Evolutionary conservation across 768 basidiomycete genomes (phyloP).

Genomic region (Serendipita vermifera): DNA sequence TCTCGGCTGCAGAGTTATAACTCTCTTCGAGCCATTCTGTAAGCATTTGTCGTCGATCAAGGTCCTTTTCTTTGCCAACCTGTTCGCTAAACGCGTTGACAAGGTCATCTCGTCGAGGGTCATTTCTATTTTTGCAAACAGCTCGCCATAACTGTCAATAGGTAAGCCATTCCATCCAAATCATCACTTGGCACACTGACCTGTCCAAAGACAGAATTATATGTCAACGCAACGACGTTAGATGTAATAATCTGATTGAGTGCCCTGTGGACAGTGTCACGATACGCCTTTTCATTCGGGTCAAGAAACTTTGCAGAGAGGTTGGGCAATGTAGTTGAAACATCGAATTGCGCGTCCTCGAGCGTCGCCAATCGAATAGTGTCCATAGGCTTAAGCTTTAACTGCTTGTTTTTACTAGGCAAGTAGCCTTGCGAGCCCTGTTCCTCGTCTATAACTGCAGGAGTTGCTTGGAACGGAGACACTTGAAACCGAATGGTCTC

Average conservation of each 20-base stretch:
- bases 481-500: conserved; percentile 13
- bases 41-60: conserved; percentile 16
- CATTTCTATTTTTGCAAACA: conserved; percentile 17
- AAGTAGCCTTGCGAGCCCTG: conserved; percentile 17
- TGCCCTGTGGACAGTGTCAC: conserved; percentile 17
- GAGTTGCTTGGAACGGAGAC: conserved; percentile 14
- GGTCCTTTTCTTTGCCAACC: conserved; percentile 18
- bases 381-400: neutral
- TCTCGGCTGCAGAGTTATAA: conserved; percentile 21
- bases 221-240: conserved; percentile 21
- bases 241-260: conserved; percentile 20
- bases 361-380: conserved; percentile 4
- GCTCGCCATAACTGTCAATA: conserved; percentile 21
- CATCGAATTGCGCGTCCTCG: neutral
- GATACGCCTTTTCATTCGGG: conserved; percentile 17
- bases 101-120: conserved; percentile 14
- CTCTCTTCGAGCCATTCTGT: conserved; percentile 23
- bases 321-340: conserved; percentile 13
- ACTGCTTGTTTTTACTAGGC: conserved; percentile 10
- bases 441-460: conserved; percentile 16
- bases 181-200: no score
- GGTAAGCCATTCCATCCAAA: no score
- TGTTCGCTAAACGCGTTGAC: conserved; percentile 18
- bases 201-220: conserved; percentile 23
- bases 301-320: conserved; percentile 19